phyloP scores from a whole-genome alignment of 305 asterid genomes.

The Ilex paraguariensis region DNA sequence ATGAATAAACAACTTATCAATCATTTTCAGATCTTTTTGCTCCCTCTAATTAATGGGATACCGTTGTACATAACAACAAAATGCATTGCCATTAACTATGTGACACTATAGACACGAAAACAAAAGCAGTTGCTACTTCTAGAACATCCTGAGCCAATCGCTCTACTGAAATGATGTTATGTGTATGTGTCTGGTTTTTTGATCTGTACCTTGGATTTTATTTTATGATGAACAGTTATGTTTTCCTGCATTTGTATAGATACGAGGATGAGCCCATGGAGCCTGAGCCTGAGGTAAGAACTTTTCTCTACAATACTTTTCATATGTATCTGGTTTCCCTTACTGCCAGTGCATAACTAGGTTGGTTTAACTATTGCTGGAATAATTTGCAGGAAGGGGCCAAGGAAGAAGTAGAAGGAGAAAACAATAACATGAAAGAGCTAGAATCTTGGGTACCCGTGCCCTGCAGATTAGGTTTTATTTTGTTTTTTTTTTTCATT shows the following conservation, averaged over 20 bases:
- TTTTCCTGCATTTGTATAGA: constrained; percentile 21
- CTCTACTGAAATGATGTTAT: no score
- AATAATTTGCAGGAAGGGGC: constrained; percentile 23
- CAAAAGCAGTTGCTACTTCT: no score
- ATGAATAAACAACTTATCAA: no score
- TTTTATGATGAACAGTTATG: no score
- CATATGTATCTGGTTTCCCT: background rate
- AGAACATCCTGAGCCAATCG: no score
- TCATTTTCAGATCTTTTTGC: no score
- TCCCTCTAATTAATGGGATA: no score
- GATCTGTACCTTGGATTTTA: background rate
- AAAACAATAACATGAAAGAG: constrained; percentile 19
- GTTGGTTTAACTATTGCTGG: background rate
- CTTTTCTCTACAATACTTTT: background rate
- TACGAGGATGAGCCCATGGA: constrained; percentile 78
- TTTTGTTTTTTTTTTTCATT: background rate
- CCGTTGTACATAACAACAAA: no score
- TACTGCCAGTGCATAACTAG: background rate
- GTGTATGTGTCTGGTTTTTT: no score
- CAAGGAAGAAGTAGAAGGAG: constrained; percentile 20
- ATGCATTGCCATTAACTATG: no score
- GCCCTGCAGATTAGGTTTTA: constrained; percentile 31
- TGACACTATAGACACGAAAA: no score
- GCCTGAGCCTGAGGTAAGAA: constrained; percentile 64
- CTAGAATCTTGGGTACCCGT: constrained; percentile 29